Base-by-base conservation (phyloP, 352 stramenopile species). In the Globisporangium nunn region DNA sequence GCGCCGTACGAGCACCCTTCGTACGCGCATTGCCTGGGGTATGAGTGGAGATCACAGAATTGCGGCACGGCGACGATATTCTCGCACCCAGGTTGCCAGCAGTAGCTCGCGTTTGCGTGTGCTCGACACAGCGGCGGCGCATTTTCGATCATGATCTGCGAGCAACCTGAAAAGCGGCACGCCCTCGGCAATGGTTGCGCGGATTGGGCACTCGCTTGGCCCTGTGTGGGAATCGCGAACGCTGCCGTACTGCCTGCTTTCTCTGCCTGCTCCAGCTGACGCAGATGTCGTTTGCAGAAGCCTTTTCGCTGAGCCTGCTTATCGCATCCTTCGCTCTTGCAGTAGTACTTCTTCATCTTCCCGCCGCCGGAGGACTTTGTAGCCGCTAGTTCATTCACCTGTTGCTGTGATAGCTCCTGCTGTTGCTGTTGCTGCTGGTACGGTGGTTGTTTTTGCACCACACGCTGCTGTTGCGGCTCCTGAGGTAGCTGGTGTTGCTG, bases 211-310 rank as follows among this genome's bases (percentile, higher is more conserved):
- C 39, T 61, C 51, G 41, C 23, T 23, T 71, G 31, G 8, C 47
- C 54, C 33, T 56, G 52, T 6, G 28, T 51, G 2, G 29, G 43
- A 46, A 7, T 31, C 35, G 33, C 49, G 33, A 11, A 31, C 28
- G 17, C 35, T 40, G 37, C 37, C 2, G 11, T 4, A 12, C 43
- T 52, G 14, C 4, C n/a, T 6, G 50, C 15, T 41, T 15, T 41
- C 37, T 41, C 37, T n/a, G 40, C 57, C 58, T 18, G 63, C 40
- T 71, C 64, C 52, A 83, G 70, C 45, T 77, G 40, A 23, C 74
- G 77, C 58, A 83, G 81, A 50, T 88, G 77, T 10, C 77, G 73
- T 52, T 88, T 87, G 62, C 75, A 90, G 41, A 85, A 61, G 10
- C 78, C 75, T 23, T 56, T 64, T 29, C 81, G 82, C 52, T 90